Evolutionary conservation across 2,329 filamentous ascomycete species (phyloP), one percentile per base, ranked within the genome.

Genomic region (Colletotrichum sp.): DNA sequence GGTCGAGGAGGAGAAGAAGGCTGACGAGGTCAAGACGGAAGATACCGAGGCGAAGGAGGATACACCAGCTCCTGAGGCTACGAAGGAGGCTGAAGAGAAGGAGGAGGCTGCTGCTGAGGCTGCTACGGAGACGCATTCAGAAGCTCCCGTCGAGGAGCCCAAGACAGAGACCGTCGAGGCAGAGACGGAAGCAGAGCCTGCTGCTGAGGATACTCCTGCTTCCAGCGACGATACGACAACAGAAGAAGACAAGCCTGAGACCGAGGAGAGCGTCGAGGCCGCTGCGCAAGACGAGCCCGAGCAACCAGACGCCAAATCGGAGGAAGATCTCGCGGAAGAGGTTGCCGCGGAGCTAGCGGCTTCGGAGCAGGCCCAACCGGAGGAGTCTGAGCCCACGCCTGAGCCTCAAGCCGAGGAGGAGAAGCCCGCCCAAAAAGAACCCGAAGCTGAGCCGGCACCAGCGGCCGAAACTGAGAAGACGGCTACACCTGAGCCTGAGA

Each of bases 1-100:
- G 71, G 26, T 71, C 34, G 64, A 65, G 78, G 72, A 63, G 76
- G 77, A 69, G 28, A 77, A 79, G 57, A 75, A 78, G 70, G 73
- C 60, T 64, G 71, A 52, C 43, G 43, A 79, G 78, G 75, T 80
- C 67, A 70, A 68, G 48, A 59, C 72, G 30, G 78, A 52, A 26
- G 66, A 77, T 48, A 65, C 65, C 6, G 64, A 48, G 8, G 68
- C 14, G 14, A 43, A 39, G 32, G 32, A 63, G n/a, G 59, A 71
- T n/a, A 34, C 18, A 4, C 16, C 18, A 7, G 32, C 66, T 12
- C 13, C 66, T 3, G 39, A 12, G 5, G 18, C 21, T 24, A 32
- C 61, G 24, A 21, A 36, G 4, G 26, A 28, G 48, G 6, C 16
- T n/a, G 34, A 43, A 3, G 48, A 68, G n/a, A n/a, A 43, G 16